Evolutionary conservation across 441 rosid genomes (phyloP), one percentile per base, ranked within the genome.

Genomic region (Raphanus hybrid): DNA sequence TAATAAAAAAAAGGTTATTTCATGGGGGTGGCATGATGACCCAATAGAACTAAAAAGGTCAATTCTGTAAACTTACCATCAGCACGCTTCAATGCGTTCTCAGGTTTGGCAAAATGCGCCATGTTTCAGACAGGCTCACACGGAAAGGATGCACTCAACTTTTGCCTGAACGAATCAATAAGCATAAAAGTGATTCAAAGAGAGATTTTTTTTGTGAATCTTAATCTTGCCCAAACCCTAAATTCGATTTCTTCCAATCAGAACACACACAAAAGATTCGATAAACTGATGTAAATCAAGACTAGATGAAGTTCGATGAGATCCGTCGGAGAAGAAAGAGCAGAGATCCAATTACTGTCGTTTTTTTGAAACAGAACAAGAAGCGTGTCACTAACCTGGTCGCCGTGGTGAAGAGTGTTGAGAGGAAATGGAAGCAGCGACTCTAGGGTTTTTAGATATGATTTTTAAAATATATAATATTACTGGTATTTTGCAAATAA

Each of bases 31-130:
- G 7, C 1, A 59, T 10, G 43, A 43, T 9, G 12, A 48, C 23
- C 3, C 8, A 11, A 3, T n/a, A 2, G 15, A 14, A 54, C 23
- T 29, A 18, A 55, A 52, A 52, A 15, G 9, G 20, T 4, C 23
- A 55, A 55, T 18, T 55, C 29, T 43, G 61, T 57, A 10, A 41
- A 35, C 55, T 83, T 55, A 93, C 99, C 98, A 88, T 96, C 98
- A 41, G 98, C 99, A 58, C 97, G 89, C 89, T 93, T 93, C 63
- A 96, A 74, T 0, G 99, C 99, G 50, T 91, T 94, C 86, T 96
- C 97, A 0, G 98, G 97, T 83, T 93, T 92, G 50, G 92, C 93
- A 76, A 87, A 96, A 45, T 83, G 86, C 71, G 93, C 76, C 99
- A 96, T 96, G 75, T 73, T 35, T 81, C 71, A 70, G 78, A 37